Evolutionary conservation across 208 protist species (phyloP), one percentile per base, ranked within the genome.

Genomic region (Trypanosoma vivax): DNA sequence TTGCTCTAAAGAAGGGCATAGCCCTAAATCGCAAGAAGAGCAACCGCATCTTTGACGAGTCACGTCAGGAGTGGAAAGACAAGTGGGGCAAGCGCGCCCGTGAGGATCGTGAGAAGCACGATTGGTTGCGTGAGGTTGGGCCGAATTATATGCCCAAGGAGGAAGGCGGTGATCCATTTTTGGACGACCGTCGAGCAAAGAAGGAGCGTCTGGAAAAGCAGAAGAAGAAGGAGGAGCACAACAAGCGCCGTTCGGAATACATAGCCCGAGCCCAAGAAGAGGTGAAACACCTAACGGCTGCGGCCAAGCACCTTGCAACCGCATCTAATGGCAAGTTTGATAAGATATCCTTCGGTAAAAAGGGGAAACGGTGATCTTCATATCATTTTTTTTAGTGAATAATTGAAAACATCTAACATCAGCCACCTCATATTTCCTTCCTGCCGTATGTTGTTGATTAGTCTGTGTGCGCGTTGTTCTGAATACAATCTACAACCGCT

Each of bases 291-390:
- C 69, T 96, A 18, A 56, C 66, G 18, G 68, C 79, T 11, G 79
- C 78, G 7, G 57, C 83, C 23, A 70, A 67, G 49, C 70, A 83
- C 50, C 64, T 96, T 19, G 48, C 84, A 42, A 96, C 90, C 2
- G 90, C 86, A 10, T 94, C 87, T n/a, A 96, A 94, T 57, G 86
- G 86, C 19, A 96, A 96, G 68, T 96, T 93, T 49, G 86, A 96
- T 30, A 81, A 80, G 62, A 67, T 53, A n/a, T 51, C 49, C 28
- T 37, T 27, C 19, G 54, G 35, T 18, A 57, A 53, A 34, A 70
- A 60, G 35, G 54, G 48, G 42, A 63, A 51, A 27, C 62, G 54
- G 34, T 53, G 48, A 63, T 14, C n/a, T n/a, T n/a, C n/a, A n/a
- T n/a, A n/a, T n/a, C n/a, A n/a, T n/a, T n/a, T n/a, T n/a, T n/a